These are phyloP conservation scores for Aspergillus nidulans DNA, from an alignment of 495 filamentous ascomycete species.

Conservation along the genomic window DNA sequence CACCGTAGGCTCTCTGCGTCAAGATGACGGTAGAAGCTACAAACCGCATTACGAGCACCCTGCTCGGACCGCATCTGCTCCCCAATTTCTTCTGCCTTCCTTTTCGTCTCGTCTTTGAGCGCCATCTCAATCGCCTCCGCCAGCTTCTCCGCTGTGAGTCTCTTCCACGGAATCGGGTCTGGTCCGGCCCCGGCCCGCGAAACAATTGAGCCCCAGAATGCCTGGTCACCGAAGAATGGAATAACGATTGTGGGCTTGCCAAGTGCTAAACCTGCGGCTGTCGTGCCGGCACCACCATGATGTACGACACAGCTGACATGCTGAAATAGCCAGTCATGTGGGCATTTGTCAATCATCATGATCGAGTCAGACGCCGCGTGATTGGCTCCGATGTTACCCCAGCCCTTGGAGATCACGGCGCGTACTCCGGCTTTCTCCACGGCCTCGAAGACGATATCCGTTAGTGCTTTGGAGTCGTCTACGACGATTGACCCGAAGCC, in stretches of 20 bases:
- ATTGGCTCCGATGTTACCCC: conserved; percentile 67
- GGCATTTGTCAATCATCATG: conserved; percentile 72
- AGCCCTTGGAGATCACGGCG: conserved; percentile 70
- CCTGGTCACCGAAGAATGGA: conserved; percentile 81
- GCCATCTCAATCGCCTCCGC: conserved; percentile 55
- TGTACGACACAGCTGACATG: conserved; percentile 71
- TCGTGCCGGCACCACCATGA: conserved; percentile 78
- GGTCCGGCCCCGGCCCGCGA: conserved; percentile 69
- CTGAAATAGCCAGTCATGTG: conserved; percentile 78
- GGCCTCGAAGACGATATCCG: conserved; percentile 61
- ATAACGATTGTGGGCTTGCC: conserved; percentile 70
- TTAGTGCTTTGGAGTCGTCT: conserved; percentile 62
- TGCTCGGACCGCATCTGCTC: conserved; percentile 56
- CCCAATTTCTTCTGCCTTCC: conserved; percentile 55
- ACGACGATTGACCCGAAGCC: conserved; percentile 78
- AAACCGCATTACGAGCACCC: conserved; percentile 57
- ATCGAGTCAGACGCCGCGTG: conserved; percentile 52
- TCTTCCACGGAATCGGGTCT: conserved; percentile 62
- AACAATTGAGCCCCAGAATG: conserved; percentile 77
- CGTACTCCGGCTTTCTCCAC: conserved; percentile 57
- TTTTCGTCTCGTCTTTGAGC: conserved; percentile 50
- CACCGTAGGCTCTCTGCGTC: conserved; percentile 59
- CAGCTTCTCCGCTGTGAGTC: conserved; percentile 58
- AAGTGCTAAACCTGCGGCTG: conserved; percentile 63
- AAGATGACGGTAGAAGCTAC: conserved; percentile 66